Percentiles rank a stretch among this genome's conserved stretches.
phyloP scores from a whole-genome alignment of 2,329 filamentous ascomycete species.

The Xylaria digitata region DNA sequence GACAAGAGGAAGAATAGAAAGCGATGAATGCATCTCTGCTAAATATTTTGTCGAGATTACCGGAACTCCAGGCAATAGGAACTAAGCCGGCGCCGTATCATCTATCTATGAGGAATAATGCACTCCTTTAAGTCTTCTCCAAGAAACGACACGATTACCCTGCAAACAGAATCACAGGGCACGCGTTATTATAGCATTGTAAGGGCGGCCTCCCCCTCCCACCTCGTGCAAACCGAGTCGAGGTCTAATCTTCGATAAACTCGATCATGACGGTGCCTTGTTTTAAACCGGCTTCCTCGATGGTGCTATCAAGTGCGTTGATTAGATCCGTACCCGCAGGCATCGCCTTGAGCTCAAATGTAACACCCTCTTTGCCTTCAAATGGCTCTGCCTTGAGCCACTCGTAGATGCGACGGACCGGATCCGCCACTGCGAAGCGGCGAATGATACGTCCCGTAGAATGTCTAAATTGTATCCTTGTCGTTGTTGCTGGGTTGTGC shows the following conservation, averaged over 20 bases:
- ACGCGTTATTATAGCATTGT: slow-evolving; percentile 8
- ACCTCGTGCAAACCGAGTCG: slow-evolving; percentile 9
- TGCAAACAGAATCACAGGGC: slow-evolving; percentile 1
- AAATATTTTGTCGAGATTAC: slow-evolving; percentile 15
- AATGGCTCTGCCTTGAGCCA: slow-evolving; percentile 93
- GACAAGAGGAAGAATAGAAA: neutral
- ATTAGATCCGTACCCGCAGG: slow-evolving; percentile 83
- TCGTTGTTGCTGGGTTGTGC: slow-evolving; percentile 75
- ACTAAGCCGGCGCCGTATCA: slow-evolving; percentile 14
- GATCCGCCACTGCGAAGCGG: slow-evolving; percentile 81
- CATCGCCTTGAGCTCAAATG: slow-evolving; percentile 90
- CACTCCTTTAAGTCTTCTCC: slow-evolving; percentile 14
- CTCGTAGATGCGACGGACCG: slow-evolving; percentile 87
- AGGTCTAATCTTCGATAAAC: slow-evolving; percentile 71
- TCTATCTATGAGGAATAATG: slow-evolving; percentile 34
- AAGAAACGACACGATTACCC: slow-evolving; percentile 14
- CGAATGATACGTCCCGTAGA: slow-evolving; percentile 86
- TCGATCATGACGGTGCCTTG: slow-evolving; percentile 97
- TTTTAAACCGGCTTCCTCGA: slow-evolving; percentile 86
- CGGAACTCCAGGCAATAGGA: slow-evolving; percentile 24
- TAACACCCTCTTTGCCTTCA: slow-evolving; percentile 79
- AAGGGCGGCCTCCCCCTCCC: neutral
- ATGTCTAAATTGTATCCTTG: slow-evolving; percentile 92
- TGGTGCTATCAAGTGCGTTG: slow-evolving; percentile 75
- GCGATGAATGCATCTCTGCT: slow-evolving; percentile 1